A percentile compares a stretch with the other conserved stretches of the same genome.
Conservation (phyloP, 208 protist species). For the Balamuthia mandrillaris region DNA sequence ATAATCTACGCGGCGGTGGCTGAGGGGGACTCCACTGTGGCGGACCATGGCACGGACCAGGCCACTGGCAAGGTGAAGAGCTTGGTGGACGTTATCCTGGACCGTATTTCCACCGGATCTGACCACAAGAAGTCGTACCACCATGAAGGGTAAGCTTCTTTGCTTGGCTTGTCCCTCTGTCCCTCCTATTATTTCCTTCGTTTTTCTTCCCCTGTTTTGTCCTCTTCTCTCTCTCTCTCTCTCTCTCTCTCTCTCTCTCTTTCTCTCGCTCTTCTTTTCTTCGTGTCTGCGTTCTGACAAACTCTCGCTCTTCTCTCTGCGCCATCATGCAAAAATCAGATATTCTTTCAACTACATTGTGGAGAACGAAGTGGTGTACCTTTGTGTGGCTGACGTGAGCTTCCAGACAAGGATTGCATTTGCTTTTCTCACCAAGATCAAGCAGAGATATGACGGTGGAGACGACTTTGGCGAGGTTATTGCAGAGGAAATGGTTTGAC, state of each 20-base stretch:
- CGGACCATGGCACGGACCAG: neutral
- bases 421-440: slow-evolving; percentile 17
- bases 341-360: slow-evolving; percentile 25
- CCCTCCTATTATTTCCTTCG: neutral
- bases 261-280: neutral
- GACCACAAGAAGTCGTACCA: slow-evolving; percentile 40
- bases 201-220: too few relatives aligned
- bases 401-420: neutral
- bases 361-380: neutral
- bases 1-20: slow-evolving; percentile 31
- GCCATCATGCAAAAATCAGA: neutral
- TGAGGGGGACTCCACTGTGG: neutral
- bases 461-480: slow-evolving; percentile 4
- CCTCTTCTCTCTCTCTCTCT: too few relatives aligned
- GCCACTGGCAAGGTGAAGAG: slow-evolving; percentile 17
- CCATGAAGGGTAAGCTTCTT: slow-evolving; percentile 8
- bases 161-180: neutral
- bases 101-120: neutral
- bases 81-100: neutral
- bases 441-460: neutral
- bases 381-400: slow-evolving; percentile 10
- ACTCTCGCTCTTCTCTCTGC: neutral
- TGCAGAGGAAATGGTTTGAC: slow-evolving; percentile 20
- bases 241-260: too few relatives aligned
- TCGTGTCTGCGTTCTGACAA: neutral